Evolutionary conservation across 2,329 filamentous ascomycete species (phyloP).

Genomic region (Talaromyces sp.): DNA sequence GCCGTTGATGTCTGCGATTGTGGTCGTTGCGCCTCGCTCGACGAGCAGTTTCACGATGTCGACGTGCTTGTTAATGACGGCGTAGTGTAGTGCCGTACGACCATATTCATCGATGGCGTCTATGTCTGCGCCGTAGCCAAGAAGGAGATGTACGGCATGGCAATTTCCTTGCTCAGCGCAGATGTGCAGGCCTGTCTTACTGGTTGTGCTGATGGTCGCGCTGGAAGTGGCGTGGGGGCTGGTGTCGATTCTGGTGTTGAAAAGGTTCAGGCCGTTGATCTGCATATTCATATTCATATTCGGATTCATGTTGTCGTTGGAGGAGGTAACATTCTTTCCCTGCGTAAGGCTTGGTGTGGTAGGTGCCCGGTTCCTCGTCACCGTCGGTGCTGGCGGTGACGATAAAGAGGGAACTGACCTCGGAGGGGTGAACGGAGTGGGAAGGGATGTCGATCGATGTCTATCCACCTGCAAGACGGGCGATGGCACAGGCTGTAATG

Average conservation of each 20-base stretch:
- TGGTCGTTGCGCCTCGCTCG: constrained; percentile 4
- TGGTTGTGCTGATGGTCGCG: not conserved
- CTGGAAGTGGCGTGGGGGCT: not conserved
- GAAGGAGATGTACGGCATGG: constrained; percentile 3
- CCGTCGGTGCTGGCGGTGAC: not conserved
- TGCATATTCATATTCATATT: not conserved
- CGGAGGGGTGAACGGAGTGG: constrained; percentile 15
- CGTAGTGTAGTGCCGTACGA: constrained; percentile 14
- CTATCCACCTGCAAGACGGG: constrained; percentile 9
- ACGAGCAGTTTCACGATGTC: constrained; percentile 5
- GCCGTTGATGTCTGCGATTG: constrained; percentile 9
- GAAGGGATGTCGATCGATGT: constrained; percentile 14
- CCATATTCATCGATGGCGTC: constrained; percentile 11
- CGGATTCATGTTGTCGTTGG: not conserved
- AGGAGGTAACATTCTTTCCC: not conserved
- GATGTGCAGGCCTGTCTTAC: constrained; percentile 8
- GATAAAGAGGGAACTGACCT: constrained; percentile 13
- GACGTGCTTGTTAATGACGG: constrained; percentile 6
- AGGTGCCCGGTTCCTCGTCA: not conserved
- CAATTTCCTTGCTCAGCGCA: constrained; percentile 12
- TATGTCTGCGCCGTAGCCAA: constrained; percentile 11
- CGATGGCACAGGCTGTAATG: constrained; percentile 5
- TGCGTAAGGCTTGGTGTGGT: constrained; percentile 1
- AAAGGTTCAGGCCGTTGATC: not conserved
- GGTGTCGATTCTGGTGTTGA: constrained; percentile 4